Evolutionary conservation across 345 rosid species (phyloP), one percentile per base, ranked within the genome.

Genomic region (Eucalyptus marginata): DNA sequence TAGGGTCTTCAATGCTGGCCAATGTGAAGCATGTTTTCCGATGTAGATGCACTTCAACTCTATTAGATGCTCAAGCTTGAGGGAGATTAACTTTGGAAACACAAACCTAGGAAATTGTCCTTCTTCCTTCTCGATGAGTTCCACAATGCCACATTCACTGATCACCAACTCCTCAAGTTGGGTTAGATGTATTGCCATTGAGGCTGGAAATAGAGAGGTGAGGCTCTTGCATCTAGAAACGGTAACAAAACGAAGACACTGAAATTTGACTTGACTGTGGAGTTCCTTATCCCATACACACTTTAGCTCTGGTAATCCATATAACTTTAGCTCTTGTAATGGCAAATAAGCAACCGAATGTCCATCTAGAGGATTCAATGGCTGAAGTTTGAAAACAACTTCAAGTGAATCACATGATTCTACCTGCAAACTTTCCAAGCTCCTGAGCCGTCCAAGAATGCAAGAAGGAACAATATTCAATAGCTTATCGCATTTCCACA

Each of bases 221-320:
- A 20, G 59, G 24, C 24, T 8, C 25, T 54, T 1, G 54, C 54
- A 51, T 6, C 0, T 0, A 0, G 54, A 51, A 51, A 16, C 0
- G 8, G 7, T 51, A 47, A 62, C 2, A 6, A 8, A 62, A 27
- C 1, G 8, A 4, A 62, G 68, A 62, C 16, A 5, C 0, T 62
- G 33, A 4, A 62, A 62, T 62, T 27, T 29, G 33, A 12, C 33
- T 29, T 59, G 31, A 59, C 4, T 27, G 16, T 59, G 31, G 13
- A 59, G 68, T 27, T 59, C 15, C 33, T 13, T 13, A 62, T 62
- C 68, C 68, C 33, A 62, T 29, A 62, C 33, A 13, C 16, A 29
- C 16, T 62, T 27, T 13, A 62, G 68, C 68, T 62, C 3, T 13
- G 16, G 4, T 29, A 62, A 62, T 5, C 8, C 3, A 6, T 6